Evolutionary conservation across 441 rosid genomes (phyloP), one percentile per base, ranked within the genome.

Genomic region (Aquilaria agallochum): DNA sequence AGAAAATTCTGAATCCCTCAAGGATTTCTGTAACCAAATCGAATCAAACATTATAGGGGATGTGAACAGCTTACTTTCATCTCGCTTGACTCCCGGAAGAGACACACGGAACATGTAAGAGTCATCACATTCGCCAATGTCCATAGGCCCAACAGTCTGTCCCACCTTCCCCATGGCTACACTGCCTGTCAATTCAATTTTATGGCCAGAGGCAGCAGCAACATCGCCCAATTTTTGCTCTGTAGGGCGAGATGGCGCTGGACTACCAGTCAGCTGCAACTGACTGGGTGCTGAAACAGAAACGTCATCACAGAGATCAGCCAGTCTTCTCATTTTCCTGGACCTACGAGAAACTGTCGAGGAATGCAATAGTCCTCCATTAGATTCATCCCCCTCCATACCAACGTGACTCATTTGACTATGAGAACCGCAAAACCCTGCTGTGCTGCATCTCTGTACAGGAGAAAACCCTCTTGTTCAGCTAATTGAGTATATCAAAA

Each of bases 11-110:
- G 20, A 20, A 20, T 20, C 20, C 20, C 20, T 20, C 20, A 20
- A 0, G 20, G 44, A 40, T 40, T 40, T 40, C 44, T 40, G 44
- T 40, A 40, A 40, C 2, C 5, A 9, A 40, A 40, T 40, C 8
- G 44, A 40, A 40, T 40, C 8, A 20, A 40, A 40, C 5, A 5
- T 9, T 40, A 40, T 40, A 40, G 8, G 44, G 8, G 8, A 64
- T 15, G 32, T 52, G 58, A 14, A 50, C 59, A 72, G 74, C 94
- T 76, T 83, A 88, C 98, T 83, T 73, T 83, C 83, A 61, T 84
- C 86, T 69, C 78, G 77, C 53, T 88, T 73, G 60, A 85, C 96
- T 44, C 96, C 98, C n/a, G 98, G 96, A 1, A 93, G 87, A 42
- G 83, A 53, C 14, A 90, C 89, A 56, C 92, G 80, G 45, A 93